Base-by-base conservation (phyloP, 225 moss, liverwort and hornwort species). In the Polytrichum formosum region DNA sequence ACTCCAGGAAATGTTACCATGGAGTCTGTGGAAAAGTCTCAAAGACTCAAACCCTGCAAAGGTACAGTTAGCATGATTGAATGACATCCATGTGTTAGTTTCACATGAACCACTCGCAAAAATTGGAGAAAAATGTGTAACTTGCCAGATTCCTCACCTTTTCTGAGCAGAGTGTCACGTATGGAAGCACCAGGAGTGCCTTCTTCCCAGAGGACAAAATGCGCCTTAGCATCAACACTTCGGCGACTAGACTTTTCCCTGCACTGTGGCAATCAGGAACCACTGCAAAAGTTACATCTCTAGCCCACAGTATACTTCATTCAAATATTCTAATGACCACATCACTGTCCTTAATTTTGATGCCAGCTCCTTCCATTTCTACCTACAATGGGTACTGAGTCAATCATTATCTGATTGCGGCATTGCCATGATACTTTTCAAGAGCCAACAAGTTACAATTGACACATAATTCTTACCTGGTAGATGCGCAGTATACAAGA, bases 171-270 rank as follows among this genome's bases (percentile, higher is more conserved):
- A 98, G 90, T 21, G 97, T 85, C 55, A 94, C 91, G 70, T 91
- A 98, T 5, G 97, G 97, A 77, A 98, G 88, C 79, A 98, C 97
- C 75, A 98, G 78, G 27, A 98, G 80, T 56, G 94, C 97, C 81
- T 88, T 92, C 88, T 83, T 98, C 70, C 86, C 86, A 55, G 94
- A 92, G 73, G 91, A 85, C 37, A 98, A 75, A 71, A 98, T 63
- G 66, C 88, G 81, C 79, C 86, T 87, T 63, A 98, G 70, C 94
- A 98, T 94, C 78, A 94, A 78, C 77, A 98, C 70, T 75, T 98
- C 97, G 56, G 97, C 92, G 61, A 98, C 97, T 68, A 98, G 81
- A 78, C 97, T 98, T 80, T 98, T 98, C 74, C 97, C 97, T 69
- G 97, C 97, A 90, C 97, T 97, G 81, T 55, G 73, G 21, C 76